Conservation (phyloP, 2,329 filamentous ascomycete genomes). For the Xylaria sp. region DNA sequence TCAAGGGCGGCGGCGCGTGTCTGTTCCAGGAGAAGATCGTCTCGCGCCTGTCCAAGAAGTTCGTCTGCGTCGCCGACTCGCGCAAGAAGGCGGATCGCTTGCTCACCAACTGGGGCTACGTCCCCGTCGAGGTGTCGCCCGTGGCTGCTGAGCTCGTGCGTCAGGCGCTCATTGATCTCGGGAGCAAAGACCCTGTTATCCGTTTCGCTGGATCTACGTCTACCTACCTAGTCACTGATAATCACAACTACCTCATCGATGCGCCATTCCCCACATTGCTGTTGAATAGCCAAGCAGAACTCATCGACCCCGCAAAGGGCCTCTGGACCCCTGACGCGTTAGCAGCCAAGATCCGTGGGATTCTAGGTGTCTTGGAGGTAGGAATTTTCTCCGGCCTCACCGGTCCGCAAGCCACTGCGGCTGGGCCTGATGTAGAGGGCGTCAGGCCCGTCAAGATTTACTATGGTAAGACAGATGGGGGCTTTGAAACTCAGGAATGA, state of each 20-base stretch:
- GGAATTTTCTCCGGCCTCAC: constrained; percentile 89
- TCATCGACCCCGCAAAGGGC: constrained; percentile 68
- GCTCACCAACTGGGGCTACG: constrained; percentile 78
- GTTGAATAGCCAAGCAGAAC: constrained; percentile 56
- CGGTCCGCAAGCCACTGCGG: constrained; percentile 69
- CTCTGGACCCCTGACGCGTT: constrained; percentile 83
- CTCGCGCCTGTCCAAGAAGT: constrained; percentile 82
- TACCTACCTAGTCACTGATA: constrained; percentile 86
- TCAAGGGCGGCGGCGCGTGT: constrained; percentile 98
- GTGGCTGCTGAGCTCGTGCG: constrained; percentile 83
- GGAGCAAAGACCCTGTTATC: constrained; percentile 75
- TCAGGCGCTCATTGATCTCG: constrained; percentile 75
- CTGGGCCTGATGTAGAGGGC: constrained; percentile 76
- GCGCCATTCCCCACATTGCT: constrained; percentile 84
- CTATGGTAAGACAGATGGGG: constrained; percentile 87
- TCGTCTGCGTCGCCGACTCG: constrained; percentile 91
- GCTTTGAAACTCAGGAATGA: constrained; percentile 59
- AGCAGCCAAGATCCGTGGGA: constrained; percentile 77
- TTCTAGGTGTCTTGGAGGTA: constrained; percentile 90
- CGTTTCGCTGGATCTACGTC: constrained; percentile 79
- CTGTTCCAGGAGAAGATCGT: constrained; percentile 98
- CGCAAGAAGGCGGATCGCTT: constrained; percentile 86
- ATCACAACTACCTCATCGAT: constrained; percentile 90
- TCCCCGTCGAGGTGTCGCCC: constrained; percentile 94
- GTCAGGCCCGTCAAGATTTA: constrained; percentile 95